Evolutionary conservation across 2,329 filamentous ascomycete species (phyloP).

Genomic region (Westerdykella sp.): DNA sequence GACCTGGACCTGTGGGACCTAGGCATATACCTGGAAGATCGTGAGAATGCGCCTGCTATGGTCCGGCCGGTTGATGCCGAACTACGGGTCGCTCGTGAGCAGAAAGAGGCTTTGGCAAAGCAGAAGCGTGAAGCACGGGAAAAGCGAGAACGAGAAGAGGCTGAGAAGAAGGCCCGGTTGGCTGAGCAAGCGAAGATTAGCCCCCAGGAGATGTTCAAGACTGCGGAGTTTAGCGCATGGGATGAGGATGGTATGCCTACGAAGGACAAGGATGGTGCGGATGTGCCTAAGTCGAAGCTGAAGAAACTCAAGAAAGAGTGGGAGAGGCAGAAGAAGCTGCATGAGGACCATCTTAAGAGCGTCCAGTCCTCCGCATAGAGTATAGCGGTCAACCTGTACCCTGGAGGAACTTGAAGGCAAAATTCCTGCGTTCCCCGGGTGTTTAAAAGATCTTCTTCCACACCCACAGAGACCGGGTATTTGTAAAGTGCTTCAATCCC

Average conservation of each 20-base stretch:
- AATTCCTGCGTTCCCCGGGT: not conserved
- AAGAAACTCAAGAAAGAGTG: conserved; percentile 88
- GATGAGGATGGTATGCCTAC: conserved; percentile 76
- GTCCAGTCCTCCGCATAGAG: not conserved
- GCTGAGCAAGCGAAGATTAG: conserved; percentile 53
- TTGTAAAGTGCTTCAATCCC: conserved; percentile 18
- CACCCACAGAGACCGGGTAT: conserved; percentile 15
- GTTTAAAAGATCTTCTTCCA: conserved; percentile 9
- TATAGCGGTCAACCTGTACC: not conserved
- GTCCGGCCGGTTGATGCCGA: conserved; percentile 61
- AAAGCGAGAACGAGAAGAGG: conserved; percentile 55
- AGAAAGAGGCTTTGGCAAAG: conserved; percentile 46
- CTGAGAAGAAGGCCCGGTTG: conserved; percentile 49
- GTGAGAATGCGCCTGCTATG: conserved; percentile 64
- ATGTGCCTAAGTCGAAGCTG: conserved; percentile 68
- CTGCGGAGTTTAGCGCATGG: conserved; percentile 65
- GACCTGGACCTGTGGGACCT: conserved; percentile 33
- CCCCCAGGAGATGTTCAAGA: conserved; percentile 54
- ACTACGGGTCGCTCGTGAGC: conserved; percentile 48
- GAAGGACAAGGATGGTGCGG: conserved; percentile 68
- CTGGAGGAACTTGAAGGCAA: too few species aligned
- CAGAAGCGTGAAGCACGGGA: conserved; percentile 42
- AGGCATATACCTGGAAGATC: conserved; percentile 83
- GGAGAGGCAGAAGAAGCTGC: conserved; percentile 81
- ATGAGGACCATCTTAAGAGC: conserved; percentile 47